These are phyloP conservation scores for Plasmodium gonderi DNA, from an alignment of 169 alveolate genomes.

Conservation along the genomic window DNA sequence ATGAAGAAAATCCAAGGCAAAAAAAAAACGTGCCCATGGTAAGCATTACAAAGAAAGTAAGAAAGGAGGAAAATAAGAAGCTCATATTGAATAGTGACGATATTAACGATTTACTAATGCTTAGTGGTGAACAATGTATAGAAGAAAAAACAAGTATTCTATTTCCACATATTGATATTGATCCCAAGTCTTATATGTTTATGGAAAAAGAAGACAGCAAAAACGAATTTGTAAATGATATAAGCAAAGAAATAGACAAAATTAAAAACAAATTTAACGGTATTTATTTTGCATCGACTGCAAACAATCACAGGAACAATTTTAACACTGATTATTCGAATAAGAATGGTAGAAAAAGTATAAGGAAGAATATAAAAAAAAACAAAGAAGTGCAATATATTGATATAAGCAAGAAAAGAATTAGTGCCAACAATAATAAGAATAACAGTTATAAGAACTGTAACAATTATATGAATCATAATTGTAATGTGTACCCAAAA, in stretches of 20 bases:
- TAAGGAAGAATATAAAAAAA: background rate
- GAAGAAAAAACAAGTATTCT: constrained; percentile 19
- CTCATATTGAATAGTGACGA: background rate
- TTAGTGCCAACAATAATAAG: background rate
- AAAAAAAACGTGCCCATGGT: background rate
- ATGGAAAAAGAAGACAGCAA: background rate
- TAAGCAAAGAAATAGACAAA: constrained; percentile 41
- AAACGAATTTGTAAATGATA: constrained; percentile 17
- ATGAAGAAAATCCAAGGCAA: background rate
- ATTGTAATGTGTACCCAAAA: background rate
- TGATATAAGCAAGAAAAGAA: background rate
- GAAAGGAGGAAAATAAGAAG: background rate
- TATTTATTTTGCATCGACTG: background rate
- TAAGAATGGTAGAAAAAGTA: background rate
- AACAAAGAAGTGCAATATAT: background rate
- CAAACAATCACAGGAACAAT: background rate
- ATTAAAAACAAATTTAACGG: constrained; percentile 28
- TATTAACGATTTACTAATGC: background rate
- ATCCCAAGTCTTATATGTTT: background rate
- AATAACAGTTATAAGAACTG: background rate
- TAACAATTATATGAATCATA: background rate
- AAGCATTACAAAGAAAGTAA: background rate
- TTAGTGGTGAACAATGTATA: background rate
- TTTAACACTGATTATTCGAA: background rate
- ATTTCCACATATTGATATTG: constrained; percentile 37